phyloP scores from a whole-genome alignment of 192 early-diverging fungal genomes.

The Mortierella antarctica region DNA sequence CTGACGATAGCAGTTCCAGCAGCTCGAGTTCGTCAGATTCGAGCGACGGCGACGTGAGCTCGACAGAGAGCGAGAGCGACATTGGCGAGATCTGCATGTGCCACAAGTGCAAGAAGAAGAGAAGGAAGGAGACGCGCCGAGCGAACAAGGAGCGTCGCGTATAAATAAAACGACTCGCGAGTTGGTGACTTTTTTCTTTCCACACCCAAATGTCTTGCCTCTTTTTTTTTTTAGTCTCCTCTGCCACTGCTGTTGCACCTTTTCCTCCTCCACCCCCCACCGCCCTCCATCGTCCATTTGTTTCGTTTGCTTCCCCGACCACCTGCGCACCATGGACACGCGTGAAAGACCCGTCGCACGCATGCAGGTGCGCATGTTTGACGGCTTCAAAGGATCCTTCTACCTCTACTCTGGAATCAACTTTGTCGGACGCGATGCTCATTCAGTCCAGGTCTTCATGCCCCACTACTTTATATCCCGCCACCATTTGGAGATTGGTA shows the following conservation, averaged over 20 bases:
- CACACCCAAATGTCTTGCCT: too few species aligned
- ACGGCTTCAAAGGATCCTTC: background rate
- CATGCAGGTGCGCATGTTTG: background rate
- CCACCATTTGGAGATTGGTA: too few species aligned
- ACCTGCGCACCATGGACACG: too few species aligned
- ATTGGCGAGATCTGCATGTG: constrained; percentile 69
- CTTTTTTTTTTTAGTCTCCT: too few species aligned
- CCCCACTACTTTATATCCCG: too few species aligned
- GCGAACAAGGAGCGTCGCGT: constrained; percentile 6
- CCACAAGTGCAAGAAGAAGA: constrained; percentile 65
- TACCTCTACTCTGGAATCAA: constrained; percentile 3
- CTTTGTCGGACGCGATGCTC: background rate
- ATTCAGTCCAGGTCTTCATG: background rate
- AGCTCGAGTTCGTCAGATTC: constrained; percentile 45
- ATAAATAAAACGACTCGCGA: background rate
- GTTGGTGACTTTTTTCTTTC: too few species aligned
- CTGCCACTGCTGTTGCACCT: background rate
- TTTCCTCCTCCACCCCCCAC: background rate
- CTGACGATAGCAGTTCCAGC: constrained; percentile 56
- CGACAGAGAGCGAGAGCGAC: constrained; percentile 62
- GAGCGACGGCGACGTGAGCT: constrained; percentile 37
- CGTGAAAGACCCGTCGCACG: background rate
- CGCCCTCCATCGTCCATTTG: background rate
- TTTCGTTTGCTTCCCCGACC: too few species aligned
- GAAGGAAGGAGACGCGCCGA: constrained; percentile 51